These are phyloP conservation scores for Schizophyllum amplum DNA, from an alignment of 1,284 basidiomycete genomes.

Conservation along the genomic window DNA sequence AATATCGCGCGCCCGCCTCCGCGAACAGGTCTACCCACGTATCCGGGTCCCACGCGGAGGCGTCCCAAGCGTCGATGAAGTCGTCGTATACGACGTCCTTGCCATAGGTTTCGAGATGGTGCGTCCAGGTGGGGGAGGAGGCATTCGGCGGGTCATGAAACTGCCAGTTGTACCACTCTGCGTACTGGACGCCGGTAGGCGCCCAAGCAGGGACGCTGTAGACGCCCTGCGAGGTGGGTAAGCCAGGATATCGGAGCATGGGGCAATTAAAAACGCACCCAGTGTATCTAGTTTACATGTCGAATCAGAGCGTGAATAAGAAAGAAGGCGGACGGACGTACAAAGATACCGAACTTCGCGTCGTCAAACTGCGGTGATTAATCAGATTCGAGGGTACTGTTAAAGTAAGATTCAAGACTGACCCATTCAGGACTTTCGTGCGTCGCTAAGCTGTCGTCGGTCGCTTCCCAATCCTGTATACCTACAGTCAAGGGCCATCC, in stretches of 20 bases:
- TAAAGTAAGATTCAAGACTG: conserved; percentile 4
- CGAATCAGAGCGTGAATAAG: not conserved
- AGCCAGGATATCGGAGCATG: too few species aligned
- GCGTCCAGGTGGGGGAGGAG: conserved; percentile 33
- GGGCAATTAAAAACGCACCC: not conserved
- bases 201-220: not conserved
- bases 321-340: not conserved
- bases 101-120: conserved; percentile 45
- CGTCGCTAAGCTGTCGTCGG: conserved; percentile 18
- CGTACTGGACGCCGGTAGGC: conserved; percentile 23
- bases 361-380: not conserved
- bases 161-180: conserved; percentile 43
- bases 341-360: not conserved
- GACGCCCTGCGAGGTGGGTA: not conserved
- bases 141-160: conserved; percentile 17
- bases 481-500: not conserved
- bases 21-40: conserved; percentile 48
- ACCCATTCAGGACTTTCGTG: conserved; percentile 50
- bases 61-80: conserved; percentile 47
- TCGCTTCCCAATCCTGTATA: not conserved
- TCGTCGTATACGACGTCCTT: conserved; percentile 40
- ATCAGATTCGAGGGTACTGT: not conserved
- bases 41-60: conserved; percentile 42
- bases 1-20: conserved; percentile 52
- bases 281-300: not conserved